Evolutionary conservation across 306 rosid species (phyloP), one percentile per base, ranked within the genome.

Genomic region (Citrullus amarus): DNA sequence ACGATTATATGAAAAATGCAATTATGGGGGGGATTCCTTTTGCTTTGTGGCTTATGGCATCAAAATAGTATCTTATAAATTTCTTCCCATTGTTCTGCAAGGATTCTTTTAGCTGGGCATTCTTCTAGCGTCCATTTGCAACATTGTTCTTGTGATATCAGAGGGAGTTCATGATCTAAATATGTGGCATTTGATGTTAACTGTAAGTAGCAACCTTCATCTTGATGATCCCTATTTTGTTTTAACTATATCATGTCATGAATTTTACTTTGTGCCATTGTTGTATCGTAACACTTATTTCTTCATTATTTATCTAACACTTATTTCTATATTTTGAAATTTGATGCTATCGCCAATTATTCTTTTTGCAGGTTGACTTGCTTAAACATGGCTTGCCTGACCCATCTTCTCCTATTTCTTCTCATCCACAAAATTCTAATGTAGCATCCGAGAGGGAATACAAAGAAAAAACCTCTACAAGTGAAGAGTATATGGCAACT

Each of bases 301-400:
- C 62, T 72, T 61, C 55, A 73, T 81, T 32, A 57, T 18, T 48
- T 6, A 22, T 57, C 28, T 32, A 73, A 62, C 71, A 32, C 38
- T 72, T 15, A 32, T 8, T 51, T 34, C 17, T 65, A 16, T 9
- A 43, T 81, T 76, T 43, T 30, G 57, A 46, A 16, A 71, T 53
- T 75, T 54, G 6, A 75, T 17, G 58, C 32, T 75, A 2, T 50
- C 15, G 16, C 6, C 12, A 51, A 25, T 50, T 30, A 51, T 30
- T 53, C 11, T 36, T 56, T 62, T 14, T 84, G 85, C 86, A 93
- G 98, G 96, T 90, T 75, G 98, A 93, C 82, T 72, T 91, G 82
- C 81, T 93, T 90, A 93, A 93, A 80, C 98, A 93, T 70, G 94
- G 90, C 81, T 89, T 93, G 70, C 84, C 93, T 39, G 96, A 91